Evolutionary conservation across 139 green algal species (phyloP), one percentile per base, ranked within the genome.

Genomic region (Volvox africanus): DNA sequence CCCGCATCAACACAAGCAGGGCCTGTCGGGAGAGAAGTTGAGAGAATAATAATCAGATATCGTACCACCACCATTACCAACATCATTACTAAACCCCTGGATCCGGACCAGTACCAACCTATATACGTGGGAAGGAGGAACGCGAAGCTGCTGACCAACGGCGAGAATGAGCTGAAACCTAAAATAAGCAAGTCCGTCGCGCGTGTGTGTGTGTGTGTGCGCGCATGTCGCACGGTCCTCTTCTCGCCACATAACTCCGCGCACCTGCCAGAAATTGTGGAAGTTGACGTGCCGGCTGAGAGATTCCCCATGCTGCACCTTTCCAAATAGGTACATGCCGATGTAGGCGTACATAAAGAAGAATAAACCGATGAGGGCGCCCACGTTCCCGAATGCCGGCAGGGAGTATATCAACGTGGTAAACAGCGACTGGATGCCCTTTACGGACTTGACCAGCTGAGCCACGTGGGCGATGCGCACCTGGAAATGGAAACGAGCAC

Each of bases 321-420:
- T 89, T 5, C 95, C 95, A 37, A 97, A 95, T 30, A 97, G 91
- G 90, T 96, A 92, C 81, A 96, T 93, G 26, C 96, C 96, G n/a
- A 97, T 84, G 88, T 98, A 97, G 62, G 94, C 92, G 61, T 97
- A 98, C 61, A 97, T 96, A 91, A 97, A 98, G 91, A 97, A 96
- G 77, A 97, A 84, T 19, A 98, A 92, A 9, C 94, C 83, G 36
- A 98, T 93, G 30, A 98, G 93, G 11, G 95, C 95, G 9, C 96
- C 96, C 16, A 98, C 96, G 88, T 97, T 98, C 86, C 94, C 95
- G 83, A 98, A 96, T 20, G 96, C 96, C 0, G 96, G 96, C 90
- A 98, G 90, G 0, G 96, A 97, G 69, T 97, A 89, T 11, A 97
- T 91, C 21, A 98, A 92, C 3, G 96, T 97, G n/a, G 92, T 80